Percentiles rank a stretch among this genome's conserved stretches.
phyloP scores from a whole-genome alignment of 345 rosid genomes.

The Sisymbrium altissimum region DNA sequence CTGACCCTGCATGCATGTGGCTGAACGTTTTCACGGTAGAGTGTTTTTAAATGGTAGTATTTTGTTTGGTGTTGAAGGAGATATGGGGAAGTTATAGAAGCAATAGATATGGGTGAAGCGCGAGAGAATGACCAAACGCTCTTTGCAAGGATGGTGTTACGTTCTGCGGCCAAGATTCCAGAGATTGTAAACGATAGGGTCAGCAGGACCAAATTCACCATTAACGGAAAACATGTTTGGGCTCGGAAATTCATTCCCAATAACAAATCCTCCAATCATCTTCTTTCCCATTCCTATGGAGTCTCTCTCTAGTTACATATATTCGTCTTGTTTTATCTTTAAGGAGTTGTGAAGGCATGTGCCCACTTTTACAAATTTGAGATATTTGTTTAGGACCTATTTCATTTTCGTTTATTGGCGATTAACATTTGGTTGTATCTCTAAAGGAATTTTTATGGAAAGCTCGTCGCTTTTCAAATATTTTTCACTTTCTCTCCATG shows the following conservation, averaged over 20 bases:
- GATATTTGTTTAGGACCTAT: neutral
- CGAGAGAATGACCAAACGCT: constrained; percentile 40
- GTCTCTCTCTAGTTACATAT: constrained; percentile 1
- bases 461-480: neutral
- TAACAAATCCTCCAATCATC: constrained; percentile 9
- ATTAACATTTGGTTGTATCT: neutral
- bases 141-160: constrained; percentile 52
- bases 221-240: constrained; percentile 77
- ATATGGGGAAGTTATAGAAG: constrained; percentile 52
- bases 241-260: constrained; percentile 48
- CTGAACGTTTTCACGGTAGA: neutral
- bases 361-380: neutral
- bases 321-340: neutral
- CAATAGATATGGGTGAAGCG: constrained; percentile 51
- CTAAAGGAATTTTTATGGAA: neutral
- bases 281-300: neutral
- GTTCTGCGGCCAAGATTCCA: constrained; percentile 19
- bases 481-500: neutral
- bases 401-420: neutral
- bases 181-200: constrained; percentile 32
- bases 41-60: neutral
- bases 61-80: constrained; percentile 37
- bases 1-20: neutral
- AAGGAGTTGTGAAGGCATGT: neutral
- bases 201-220: constrained; percentile 50